These are phyloP conservation scores for Agaricales sp. DNA, from an alignment of 1,284 basidiomycete genomes.

Conservation along the genomic window DNA sequence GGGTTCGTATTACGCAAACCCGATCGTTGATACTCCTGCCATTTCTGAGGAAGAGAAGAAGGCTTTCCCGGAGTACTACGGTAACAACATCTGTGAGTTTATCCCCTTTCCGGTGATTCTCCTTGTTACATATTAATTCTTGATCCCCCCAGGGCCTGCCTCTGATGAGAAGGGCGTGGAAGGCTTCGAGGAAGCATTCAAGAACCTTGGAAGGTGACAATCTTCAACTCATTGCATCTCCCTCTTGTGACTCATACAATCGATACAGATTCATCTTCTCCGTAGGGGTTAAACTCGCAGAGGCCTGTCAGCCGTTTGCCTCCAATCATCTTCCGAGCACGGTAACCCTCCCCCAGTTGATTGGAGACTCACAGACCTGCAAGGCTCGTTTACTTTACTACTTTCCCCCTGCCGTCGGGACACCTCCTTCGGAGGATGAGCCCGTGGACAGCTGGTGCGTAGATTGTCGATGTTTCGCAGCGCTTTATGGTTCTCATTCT, in stretches of 20 bases:
- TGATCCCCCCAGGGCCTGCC: slow-evolving; percentile 51
- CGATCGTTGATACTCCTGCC: slow-evolving; percentile 52
- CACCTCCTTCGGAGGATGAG: slow-evolving; percentile 38
- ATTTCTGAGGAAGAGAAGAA: slow-evolving; percentile 42
- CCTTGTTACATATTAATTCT: not conserved
- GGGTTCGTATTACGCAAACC: slow-evolving; percentile 90
- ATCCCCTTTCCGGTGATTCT: not conserved
- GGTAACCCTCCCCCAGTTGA: slow-evolving; percentile 51
- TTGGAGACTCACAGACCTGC: slow-evolving; percentile 56
- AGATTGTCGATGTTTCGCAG: not conserved
- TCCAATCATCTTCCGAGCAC: slow-evolving; percentile 55
- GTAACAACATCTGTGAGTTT: slow-evolving; percentile 60
- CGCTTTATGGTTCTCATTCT: not conserved
- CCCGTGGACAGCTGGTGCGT: slow-evolving; percentile 64
- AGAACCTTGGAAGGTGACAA: slow-evolving; percentile 60
- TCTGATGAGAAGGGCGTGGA: slow-evolving; percentile 48
- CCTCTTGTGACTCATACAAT: not conserved
- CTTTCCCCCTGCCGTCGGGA: slow-evolving; percentile 52
- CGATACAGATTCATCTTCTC: slow-evolving; percentile 61
- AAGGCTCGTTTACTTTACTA: slow-evolving; percentile 89
- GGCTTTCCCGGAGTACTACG: slow-evolving; percentile 72
- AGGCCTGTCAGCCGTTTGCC: slow-evolving; percentile 80
- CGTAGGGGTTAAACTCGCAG: slow-evolving; percentile 71
- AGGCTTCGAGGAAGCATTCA: slow-evolving; percentile 81
- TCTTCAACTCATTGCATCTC: not conserved